Evolutionary conservation across 352 stramenopile species (phyloP), one percentile per base, ranked within the genome.

Genomic region (Phytophthora sp.): DNA sequence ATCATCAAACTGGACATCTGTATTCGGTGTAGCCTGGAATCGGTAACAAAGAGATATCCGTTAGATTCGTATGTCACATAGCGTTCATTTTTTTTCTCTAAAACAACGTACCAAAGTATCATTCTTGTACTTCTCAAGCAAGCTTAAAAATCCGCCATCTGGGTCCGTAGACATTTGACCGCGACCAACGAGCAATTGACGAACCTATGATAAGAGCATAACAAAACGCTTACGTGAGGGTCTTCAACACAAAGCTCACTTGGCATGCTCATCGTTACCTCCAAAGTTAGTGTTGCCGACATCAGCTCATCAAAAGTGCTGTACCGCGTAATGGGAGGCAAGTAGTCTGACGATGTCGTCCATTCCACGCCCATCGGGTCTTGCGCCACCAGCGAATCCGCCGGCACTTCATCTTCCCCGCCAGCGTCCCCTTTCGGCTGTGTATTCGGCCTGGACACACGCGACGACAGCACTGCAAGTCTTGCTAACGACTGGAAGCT

Each of bases 231-330:
- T 41, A 42, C 27, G 24, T 46, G 21, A 55, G 35, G 28, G n/a
- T n/a, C n/a, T n/a, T n/a, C 24, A 23, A 26, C 8, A 17, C 23
- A 38, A 26, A 1, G 6, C 11, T 8, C 20, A 32, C 9, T 15
- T 20, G 23, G 20, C 26, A 12, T 35, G n/a, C n/a, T 20, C 34
- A 41, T 13, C 15, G n/a, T 64, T 66, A 89, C 83, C 74, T 96
- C 88, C 8, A 96, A 69, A 13, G 88, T 96, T 37, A 96, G 53
- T 12, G 88, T 96, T 11, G 88, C 88, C 10, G 87, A 95, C 85
- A 96, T 96, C 48, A 95, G 76, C 69, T 96, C 88, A 74, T 96
- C 88, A 34, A 96, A 96, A 26, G 88, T 96, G 55, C 85, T 94
- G 69, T 95, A 94, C 0, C 88, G 83, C 18, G 85, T 95, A 57